Conservation (phyloP, 2,329 filamentous ascomycete genomes). For the Talaromyces sp. region DNA sequence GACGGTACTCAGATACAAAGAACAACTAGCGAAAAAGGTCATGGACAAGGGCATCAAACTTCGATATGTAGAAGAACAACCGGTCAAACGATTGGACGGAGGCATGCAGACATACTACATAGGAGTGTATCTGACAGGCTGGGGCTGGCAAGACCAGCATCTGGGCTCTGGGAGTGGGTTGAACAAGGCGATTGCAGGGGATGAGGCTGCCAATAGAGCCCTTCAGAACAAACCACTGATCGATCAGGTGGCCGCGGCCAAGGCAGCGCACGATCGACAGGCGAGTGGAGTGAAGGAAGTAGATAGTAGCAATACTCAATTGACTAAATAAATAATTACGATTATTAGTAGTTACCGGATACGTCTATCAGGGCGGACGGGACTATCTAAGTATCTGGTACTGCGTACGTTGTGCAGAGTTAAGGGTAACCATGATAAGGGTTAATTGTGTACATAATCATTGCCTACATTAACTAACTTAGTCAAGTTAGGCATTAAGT, state of each 20-base stretch:
- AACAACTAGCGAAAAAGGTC: constrained; percentile 51
- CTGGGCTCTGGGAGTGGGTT: constrained; percentile 45
- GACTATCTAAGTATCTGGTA: too few relatives aligned
- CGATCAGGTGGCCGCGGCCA: constrained; percentile 36
- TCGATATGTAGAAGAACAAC: constrained; percentile 53
- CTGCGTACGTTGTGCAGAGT: too few relatives aligned
- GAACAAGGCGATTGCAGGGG: constrained; percentile 45
- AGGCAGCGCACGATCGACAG: constrained; percentile 24
- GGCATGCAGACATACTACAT: constrained; percentile 43
- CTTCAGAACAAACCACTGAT: constrained; percentile 39
- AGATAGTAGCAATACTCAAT: not conserved
- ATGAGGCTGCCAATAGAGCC: constrained; percentile 43
- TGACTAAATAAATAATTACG: not conserved
- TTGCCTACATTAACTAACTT: too few relatives aligned
- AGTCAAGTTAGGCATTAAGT: too few relatives aligned
- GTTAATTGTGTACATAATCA: not conserved
- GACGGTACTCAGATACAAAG: constrained; percentile 49
- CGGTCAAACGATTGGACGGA: constrained; percentile 30
- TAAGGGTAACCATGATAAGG: not conserved
- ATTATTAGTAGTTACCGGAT: not conserved
- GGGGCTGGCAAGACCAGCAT: constrained; percentile 43
- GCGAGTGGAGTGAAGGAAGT: not conserved
- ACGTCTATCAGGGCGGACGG: too few relatives aligned
- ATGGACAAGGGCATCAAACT: constrained; percentile 57
- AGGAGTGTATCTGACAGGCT: constrained; percentile 48